phyloP scores from a whole-genome alignment of 768 basidiomycete genomes.

The Phaffia tasmanica region DNA sequence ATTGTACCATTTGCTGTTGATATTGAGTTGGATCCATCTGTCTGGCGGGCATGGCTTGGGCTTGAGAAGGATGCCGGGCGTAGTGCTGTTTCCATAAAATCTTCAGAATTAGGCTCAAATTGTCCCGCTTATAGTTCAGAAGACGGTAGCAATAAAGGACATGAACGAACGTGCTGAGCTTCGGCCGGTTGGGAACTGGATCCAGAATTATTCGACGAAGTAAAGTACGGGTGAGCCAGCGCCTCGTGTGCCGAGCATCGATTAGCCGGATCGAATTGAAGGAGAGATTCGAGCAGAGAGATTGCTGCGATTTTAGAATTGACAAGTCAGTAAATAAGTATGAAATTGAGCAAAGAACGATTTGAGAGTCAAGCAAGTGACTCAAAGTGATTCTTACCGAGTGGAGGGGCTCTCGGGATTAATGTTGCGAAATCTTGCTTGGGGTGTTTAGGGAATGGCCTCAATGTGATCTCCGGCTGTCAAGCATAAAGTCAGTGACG shows the following conservation, averaged over 20 bases:
- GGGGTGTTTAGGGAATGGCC: constrained; percentile 76
- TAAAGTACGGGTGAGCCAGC: constrained; percentile 81
- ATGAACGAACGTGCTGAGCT: background rate
- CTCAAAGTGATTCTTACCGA: constrained; percentile 45
- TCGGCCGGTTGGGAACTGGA: constrained; percentile 31
- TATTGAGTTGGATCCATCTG: constrained; percentile 27
- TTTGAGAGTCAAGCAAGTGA: constrained; percentile 1
- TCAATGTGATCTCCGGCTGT: constrained; percentile 70
- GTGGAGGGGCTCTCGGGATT: constrained; percentile 71
- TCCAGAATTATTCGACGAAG: constrained; percentile 31
- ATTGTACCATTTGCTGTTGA: constrained; percentile 29
- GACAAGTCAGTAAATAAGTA: background rate
- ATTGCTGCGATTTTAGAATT: constrained; percentile 46
- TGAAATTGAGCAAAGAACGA: background rate
- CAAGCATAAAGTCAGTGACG: constrained; percentile 1
- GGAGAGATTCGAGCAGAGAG: constrained; percentile 82
- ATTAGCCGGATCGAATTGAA: constrained; percentile 90
- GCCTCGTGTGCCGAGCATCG: constrained; percentile 86
- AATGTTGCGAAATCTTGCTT: constrained; percentile 71
- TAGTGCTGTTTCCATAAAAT: constrained; percentile 24
- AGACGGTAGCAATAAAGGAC: constrained; percentile 21
- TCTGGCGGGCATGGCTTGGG: background rate
- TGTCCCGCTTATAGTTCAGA: constrained; percentile 6
- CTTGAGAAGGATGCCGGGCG: constrained; percentile 1
- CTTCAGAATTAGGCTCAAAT: background rate